phyloP scores from a whole-genome alignment of 495 filamentous ascomycete genomes.

The Hypoxylon cercidicola region DNA sequence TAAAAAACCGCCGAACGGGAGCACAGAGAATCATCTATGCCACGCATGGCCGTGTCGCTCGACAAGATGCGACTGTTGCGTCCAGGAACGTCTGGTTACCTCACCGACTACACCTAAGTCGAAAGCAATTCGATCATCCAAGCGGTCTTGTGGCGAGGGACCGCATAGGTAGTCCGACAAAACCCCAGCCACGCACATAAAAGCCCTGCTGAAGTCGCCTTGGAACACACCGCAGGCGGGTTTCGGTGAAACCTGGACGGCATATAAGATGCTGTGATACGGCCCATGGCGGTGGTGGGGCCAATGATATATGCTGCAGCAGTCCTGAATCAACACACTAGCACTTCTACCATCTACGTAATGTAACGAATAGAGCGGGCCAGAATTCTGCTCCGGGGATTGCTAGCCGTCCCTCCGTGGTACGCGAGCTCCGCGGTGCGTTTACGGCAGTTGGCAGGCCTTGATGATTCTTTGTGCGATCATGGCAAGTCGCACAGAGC shows the following conservation, averaged over 20 bases:
- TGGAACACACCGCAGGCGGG: conserved; percentile 12
- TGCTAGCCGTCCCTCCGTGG: conserved; percentile 8
- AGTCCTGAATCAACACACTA: conserved; percentile 9
- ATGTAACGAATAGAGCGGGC: conserved; percentile 7
- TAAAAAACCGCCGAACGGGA: conserved; percentile 15
- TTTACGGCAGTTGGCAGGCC: conserved; percentile 11
- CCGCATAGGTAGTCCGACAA: neutral
- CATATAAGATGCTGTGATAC: conserved; percentile 6
- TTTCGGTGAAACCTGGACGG: conserved; percentile 32
- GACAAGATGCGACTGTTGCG: neutral
- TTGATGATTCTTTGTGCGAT: conserved; percentile 7
- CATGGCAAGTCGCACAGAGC: conserved; percentile 18
- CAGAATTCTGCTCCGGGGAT: conserved; percentile 4
- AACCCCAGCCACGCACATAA: neutral
- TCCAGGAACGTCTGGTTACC: neutral
- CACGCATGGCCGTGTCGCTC: conserved; percentile 2
- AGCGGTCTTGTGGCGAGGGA: neutral
- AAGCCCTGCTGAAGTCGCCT: conserved; percentile 10
- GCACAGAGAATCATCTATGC: conserved; percentile 8
- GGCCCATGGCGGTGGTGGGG: conserved; percentile 27
- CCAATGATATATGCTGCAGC: conserved; percentile 24
- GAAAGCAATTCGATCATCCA: neutral
- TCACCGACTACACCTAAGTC: neutral
- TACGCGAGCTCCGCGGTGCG: conserved; percentile 5
- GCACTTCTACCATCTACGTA: conserved; percentile 32